Conservation (phyloP, 257 asterid species). For the Salvia rosmarinus region DNA sequence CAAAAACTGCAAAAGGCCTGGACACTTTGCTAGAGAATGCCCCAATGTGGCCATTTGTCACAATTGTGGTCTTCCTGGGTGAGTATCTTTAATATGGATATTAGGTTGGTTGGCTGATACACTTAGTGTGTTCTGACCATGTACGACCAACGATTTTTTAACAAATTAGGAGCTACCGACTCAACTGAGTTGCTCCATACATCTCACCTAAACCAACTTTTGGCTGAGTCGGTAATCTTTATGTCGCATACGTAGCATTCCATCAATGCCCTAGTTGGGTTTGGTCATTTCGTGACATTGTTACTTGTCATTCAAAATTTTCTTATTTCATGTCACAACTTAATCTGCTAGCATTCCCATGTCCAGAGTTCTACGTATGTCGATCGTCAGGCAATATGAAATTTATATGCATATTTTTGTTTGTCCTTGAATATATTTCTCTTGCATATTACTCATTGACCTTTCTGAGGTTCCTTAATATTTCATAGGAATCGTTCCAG, state of each 20-base stretch:
- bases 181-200: background rate
- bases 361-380: background rate
- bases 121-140: background rate
- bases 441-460: background rate
- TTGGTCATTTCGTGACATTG: background rate
- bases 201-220: background rate
- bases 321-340: background rate
- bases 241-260: background rate
- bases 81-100: slow-evolving; percentile 36
- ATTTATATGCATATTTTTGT: slow-evolving; percentile 5
- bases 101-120: slow-evolving; percentile 4
- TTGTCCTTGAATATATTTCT: background rate
- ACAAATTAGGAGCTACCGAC: background rate
- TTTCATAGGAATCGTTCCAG: background rate
- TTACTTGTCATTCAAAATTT: background rate
- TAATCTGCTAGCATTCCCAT: background rate
- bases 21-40: slow-evolving; percentile 97
- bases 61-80: slow-evolving; percentile 99
- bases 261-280: background rate
- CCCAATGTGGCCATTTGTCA: slow-evolving; percentile 93
- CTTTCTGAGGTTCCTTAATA: background rate
- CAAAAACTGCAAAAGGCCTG: slow-evolving; percentile 96
- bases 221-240: background rate
- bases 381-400: background rate
- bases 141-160: background rate